These are phyloP conservation scores for Skeletonema potamos DNA, from an alignment of 108 stramenopile species.

Conservation along the genomic window DNA sequence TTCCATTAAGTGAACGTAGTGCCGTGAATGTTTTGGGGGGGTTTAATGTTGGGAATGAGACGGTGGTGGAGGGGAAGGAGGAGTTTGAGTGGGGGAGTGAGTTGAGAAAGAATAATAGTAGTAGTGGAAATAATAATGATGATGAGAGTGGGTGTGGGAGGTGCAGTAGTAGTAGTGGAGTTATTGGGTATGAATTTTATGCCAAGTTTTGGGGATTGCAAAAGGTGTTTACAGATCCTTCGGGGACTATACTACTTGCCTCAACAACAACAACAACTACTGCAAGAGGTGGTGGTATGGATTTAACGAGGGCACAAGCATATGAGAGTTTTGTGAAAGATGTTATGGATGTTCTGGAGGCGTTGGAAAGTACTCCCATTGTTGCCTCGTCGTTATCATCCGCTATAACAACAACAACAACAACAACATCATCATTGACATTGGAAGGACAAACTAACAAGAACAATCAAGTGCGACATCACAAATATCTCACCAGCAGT, in stretches of 20 bases:
- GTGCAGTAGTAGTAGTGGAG: too few relatives aligned
- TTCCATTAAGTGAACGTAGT: conserved; percentile 75
- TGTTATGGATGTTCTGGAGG: conserved; percentile 49
- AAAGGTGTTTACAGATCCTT: conserved; percentile 74
- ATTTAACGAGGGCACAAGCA: not conserved
- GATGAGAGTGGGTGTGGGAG: not conserved
- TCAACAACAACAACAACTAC: too few relatives aligned
- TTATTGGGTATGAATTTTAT: conserved; percentile 65
- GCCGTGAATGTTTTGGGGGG: conserved; percentile 74
- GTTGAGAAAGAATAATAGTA: not conserved
- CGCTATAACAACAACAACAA: too few relatives aligned
- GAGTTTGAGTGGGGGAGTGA: conserved; percentile 8
- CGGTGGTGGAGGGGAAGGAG: conserved; percentile 19
- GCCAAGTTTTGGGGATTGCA: conserved; percentile 80
- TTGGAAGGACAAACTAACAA: not conserved
- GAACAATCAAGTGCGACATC: not conserved
- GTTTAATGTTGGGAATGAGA: conserved; percentile 44
- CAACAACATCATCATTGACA: not conserved
- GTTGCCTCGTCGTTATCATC: not conserved
- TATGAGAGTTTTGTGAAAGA: conserved; percentile 56
- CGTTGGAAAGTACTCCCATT: conserved; percentile 56
- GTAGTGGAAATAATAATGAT: conserved; percentile 5
- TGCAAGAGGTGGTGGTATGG: not conserved
- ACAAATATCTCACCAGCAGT: conserved; percentile 69
- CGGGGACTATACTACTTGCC: conserved; percentile 38